Evolutionary conservation across 305 asterid genomes (phyloP).

Genomic region (Fraxinus dipetala): DNA sequence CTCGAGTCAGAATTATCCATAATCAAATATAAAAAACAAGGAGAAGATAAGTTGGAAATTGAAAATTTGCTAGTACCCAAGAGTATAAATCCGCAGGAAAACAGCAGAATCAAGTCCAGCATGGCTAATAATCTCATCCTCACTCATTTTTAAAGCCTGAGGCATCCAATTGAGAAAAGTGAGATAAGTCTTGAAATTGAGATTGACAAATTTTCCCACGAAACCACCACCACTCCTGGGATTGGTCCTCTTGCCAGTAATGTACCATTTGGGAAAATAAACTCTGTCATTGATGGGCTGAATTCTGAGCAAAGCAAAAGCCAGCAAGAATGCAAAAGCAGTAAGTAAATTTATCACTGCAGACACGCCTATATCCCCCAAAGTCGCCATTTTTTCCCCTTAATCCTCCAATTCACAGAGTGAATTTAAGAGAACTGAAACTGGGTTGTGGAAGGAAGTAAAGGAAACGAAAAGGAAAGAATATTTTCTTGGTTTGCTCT

Average conservation of each 20-base stretch:
- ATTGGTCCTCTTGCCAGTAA: conserved; percentile 60
- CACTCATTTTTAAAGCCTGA: conserved; percentile 86
- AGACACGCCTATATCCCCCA: conserved; percentile 83
- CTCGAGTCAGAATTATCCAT: not conserved
- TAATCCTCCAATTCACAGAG: not conserved
- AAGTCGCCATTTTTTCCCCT: conserved; percentile 53
- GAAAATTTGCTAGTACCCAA: conserved; percentile 29
- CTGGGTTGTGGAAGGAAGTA: conserved; percentile 9
- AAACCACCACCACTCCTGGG: conserved; percentile 59
- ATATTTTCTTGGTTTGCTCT: conserved; percentile 24
- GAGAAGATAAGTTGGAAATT: not conserved
- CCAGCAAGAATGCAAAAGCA: conserved; percentile 80
- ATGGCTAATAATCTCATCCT: conserved; percentile 69
- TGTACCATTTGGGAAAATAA: conserved; percentile 84
- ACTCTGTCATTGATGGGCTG: conserved; percentile 93
- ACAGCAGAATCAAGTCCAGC: conserved; percentile 96
- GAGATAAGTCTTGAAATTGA: conserved; percentile 65
- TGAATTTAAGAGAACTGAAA: not conserved
- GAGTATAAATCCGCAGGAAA: conserved; percentile 46
- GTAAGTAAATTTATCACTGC: conserved; percentile 62
- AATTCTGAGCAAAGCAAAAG: conserved; percentile 79
- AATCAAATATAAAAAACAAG: not conserved
- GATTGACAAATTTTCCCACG: conserved; percentile 74
- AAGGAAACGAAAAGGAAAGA: conserved; percentile 11
- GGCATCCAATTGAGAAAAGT: conserved; percentile 99